Evolutionary conservation across 495 filamentous ascomycete genomes (phyloP).

Genomic region (Aspergillus asperescens): DNA sequence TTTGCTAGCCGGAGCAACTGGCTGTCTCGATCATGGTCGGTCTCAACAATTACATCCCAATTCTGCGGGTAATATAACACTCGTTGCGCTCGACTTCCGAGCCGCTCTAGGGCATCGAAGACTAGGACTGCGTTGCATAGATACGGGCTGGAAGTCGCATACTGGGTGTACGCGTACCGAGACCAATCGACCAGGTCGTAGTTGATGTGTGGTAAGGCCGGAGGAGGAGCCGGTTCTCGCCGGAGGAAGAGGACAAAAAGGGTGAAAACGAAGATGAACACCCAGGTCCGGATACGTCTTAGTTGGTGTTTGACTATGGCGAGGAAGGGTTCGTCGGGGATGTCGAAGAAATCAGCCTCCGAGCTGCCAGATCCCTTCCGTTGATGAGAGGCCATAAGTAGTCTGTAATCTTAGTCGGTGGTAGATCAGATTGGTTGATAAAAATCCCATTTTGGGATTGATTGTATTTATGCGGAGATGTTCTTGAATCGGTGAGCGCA

Average conservation of each 20-base stretch:
- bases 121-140: conserved; percentile 76
- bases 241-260: conserved; percentile 31
- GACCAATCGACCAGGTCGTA: conserved; percentile 53
- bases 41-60: conserved; percentile 45
- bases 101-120: conserved; percentile 56
- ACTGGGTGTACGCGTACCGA: conserved; percentile 63
- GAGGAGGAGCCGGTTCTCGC: conserved; percentile 22
- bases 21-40: conserved; percentile 41
- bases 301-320: conserved; percentile 35
- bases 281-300: conserved; percentile 36
- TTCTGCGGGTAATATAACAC: conserved; percentile 61
- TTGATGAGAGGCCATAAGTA: background rate
- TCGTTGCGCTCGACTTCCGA: conserved; percentile 59
- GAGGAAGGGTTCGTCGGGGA: conserved; percentile 34
- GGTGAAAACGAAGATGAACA: conserved; percentile 26
- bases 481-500: background rate
- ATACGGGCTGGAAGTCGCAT: conserved; percentile 62
- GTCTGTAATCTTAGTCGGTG: background rate
- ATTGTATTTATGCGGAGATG: background rate
- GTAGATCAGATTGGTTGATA: background rate
- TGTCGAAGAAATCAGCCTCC: conserved; percentile 43
- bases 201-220: conserved; percentile 30
- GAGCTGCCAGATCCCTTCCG: conserved; percentile 34
- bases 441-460: background rate
- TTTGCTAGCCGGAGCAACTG: conserved; percentile 55